Conservation (phyloP, 805 yeast species). For the Starmerella khaoyaiensis region DNA sequence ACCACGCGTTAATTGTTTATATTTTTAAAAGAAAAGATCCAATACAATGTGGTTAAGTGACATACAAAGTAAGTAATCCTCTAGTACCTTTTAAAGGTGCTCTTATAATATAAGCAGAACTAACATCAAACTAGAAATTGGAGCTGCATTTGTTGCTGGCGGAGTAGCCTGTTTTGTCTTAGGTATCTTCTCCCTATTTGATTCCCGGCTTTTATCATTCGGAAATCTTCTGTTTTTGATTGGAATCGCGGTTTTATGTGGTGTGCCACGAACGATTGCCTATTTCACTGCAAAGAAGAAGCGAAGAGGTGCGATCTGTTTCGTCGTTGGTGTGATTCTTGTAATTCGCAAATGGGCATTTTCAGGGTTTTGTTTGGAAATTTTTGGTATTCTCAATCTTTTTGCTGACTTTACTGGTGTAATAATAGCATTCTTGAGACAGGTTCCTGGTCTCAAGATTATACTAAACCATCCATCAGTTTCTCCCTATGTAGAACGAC, state of each 20-base stretch:
- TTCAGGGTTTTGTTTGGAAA: slow-evolving; percentile 71
- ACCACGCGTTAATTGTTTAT: too few relatives aligned
- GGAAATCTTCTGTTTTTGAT: slow-evolving; percentile 71
- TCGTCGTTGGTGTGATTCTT: slow-evolving; percentile 57
- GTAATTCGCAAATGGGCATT: slow-evolving; percentile 69
- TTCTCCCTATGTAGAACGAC: slow-evolving; percentile 56
- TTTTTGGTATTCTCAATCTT: slow-evolving; percentile 75
- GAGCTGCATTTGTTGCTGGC: slow-evolving; percentile 75
- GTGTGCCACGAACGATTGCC: slow-evolving; percentile 65
- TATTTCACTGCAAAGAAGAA: slow-evolving; percentile 83
- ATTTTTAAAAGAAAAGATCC: too few relatives aligned
- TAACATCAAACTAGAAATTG: slow-evolving; percentile 45
- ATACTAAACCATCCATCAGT: slow-evolving; percentile 63
- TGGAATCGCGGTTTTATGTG: slow-evolving; percentile 80
- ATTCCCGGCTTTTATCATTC: slow-evolving; percentile 74
- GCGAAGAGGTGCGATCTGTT: slow-evolving; percentile 74
- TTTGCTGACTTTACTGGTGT: slow-evolving; percentile 93
- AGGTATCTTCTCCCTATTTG: slow-evolving; percentile 78
- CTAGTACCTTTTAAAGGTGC: slow-evolving; percentile 9
- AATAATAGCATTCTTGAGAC: slow-evolving; percentile 71
- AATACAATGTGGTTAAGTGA: slow-evolving; percentile 29
- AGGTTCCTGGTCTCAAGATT: slow-evolving; percentile 81
- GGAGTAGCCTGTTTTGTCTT: slow-evolving; percentile 62
- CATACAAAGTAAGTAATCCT: slow-evolving; percentile 28
- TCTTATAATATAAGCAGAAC: not conserved